Evolutionary conservation across 2,329 filamentous ascomycete species (phyloP).

Genomic region (Botrytis squamosa): DNA sequence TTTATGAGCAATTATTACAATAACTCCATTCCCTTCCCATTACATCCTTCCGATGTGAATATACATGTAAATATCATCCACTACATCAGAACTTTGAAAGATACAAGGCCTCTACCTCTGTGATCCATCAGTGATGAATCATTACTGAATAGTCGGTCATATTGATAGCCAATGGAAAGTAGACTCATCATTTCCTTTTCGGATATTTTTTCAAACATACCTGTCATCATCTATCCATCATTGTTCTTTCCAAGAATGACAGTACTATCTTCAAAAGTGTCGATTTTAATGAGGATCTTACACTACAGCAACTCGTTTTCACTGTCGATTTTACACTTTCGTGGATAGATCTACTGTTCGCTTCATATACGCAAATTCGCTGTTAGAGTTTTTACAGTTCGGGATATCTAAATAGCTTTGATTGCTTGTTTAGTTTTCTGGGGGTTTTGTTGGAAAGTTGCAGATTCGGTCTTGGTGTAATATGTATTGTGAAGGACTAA

Average conservation of each 20-base stretch:
- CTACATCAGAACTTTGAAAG: background rate
- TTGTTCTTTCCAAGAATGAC: background rate
- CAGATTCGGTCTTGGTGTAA: background rate
- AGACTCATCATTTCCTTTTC: background rate
- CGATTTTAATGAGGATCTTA: background rate
- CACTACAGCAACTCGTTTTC: too few species aligned
- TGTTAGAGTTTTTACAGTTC: too few species aligned
- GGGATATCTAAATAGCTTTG: too few species aligned
- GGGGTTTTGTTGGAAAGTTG: background rate
- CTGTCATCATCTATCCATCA: background rate
- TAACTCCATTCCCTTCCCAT: background rate
- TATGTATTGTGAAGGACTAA: background rate
- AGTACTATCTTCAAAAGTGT: rapidly evolving
- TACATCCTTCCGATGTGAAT: background rate
- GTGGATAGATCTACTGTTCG: too few species aligned
- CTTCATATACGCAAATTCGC: too few species aligned
- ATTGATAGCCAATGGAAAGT: background rate
- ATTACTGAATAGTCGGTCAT: background rate
- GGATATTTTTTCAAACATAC: background rate
- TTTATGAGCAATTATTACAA: background rate
- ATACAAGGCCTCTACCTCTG: background rate
- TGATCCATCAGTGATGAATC: background rate
- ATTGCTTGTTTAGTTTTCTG: too few species aligned
- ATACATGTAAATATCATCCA: background rate
- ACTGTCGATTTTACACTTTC: too few species aligned